Conservation (phyloP, 208 protist species). For the Acanthamoeba lugdunensis region DNA sequence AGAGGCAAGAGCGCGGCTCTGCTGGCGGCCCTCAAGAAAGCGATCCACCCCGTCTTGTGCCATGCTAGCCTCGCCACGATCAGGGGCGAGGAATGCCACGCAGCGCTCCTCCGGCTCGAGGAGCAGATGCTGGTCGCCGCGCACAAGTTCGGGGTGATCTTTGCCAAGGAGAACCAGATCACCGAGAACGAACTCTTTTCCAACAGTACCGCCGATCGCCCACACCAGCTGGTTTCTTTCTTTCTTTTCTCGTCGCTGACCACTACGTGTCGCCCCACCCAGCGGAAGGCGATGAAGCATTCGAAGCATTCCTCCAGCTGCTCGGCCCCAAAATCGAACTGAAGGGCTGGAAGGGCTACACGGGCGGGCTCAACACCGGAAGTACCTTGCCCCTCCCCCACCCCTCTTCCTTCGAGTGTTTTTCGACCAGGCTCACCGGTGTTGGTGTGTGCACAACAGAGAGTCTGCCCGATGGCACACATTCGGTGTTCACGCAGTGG, state of each 20-base stretch:
- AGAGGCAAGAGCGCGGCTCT: constrained; percentile 21
- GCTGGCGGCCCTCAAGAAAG: constrained; percentile 15
- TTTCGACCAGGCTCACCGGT: neutral
- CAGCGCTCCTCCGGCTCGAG: constrained; percentile 37
- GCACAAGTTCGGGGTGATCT: constrained; percentile 69
- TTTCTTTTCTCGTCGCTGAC: neutral
- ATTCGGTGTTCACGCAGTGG: constrained; percentile 66
- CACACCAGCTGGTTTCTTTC: neutral
- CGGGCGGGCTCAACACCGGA: constrained; percentile 39
- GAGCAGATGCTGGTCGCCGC: constrained; percentile 65
- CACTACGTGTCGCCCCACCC: neutral
- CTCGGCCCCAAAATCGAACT: constrained; percentile 38
- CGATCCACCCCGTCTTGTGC: neutral
- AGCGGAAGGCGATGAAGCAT: constrained; percentile 61
- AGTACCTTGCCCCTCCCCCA: neutral
- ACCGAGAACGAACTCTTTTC: constrained; percentile 58
- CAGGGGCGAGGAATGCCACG: constrained; percentile 30
- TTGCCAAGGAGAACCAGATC: constrained; percentile 55
- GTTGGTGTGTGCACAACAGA: neutral
- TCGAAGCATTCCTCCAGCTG: constrained; percentile 27
- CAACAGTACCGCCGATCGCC: constrained; percentile 15
- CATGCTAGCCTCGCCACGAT: neutral
- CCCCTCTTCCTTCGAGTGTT: neutral
- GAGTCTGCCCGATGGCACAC: constrained; percentile 21
- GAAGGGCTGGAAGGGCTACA: constrained; percentile 59